phyloP scores from a whole-genome alignment of 805 yeast genomes.

The Starmerella bacillaris region DNA sequence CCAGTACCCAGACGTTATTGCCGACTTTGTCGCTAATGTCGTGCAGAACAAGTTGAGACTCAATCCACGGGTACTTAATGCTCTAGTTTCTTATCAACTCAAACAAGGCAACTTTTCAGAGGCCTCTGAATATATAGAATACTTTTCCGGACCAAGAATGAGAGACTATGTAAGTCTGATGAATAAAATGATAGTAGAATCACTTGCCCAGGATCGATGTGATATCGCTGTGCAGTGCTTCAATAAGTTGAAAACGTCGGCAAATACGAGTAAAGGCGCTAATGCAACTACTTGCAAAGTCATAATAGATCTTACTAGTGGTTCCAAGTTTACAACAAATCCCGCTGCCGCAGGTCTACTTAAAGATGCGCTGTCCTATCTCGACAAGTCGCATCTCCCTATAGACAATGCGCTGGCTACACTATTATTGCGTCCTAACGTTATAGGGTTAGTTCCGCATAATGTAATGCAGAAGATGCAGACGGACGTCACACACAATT shows the following conservation, averaged over 20 bases:
- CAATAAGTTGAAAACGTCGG: slow-evolving; percentile 7
- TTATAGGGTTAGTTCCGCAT: not conserved
- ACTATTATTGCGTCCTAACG: not conserved
- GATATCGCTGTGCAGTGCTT: slow-evolving; percentile 16
- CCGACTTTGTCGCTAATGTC: slow-evolving; percentile 25
- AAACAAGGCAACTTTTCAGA: slow-evolving; percentile 14
- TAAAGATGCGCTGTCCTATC: slow-evolving; percentile 2
- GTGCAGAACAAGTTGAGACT: slow-evolving; percentile 16
- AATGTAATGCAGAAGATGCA: not conserved
- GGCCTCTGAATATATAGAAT: slow-evolving; percentile 13
- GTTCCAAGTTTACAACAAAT: no score
- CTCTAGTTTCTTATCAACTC: slow-evolving; percentile 21
- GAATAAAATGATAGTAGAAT: slow-evolving; percentile 21
- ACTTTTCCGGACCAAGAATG: slow-evolving; percentile 16
- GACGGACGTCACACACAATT: not conserved
- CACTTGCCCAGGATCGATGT: slow-evolving; percentile 9
- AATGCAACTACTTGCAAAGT: no score
- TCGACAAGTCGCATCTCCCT: slow-evolving; percentile 3
- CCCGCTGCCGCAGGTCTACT: no score
- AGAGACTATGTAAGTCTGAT: slow-evolving; percentile 18
- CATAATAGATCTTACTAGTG: no score
- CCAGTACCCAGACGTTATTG: slow-evolving; percentile 34
- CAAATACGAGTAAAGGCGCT: slow-evolving; percentile 1
- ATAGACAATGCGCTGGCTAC: slow-evolving; percentile 14
- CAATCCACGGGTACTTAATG: slow-evolving; percentile 18